phyloP scores from a whole-genome alignment of 352 stramenopile species.

The Phytophthora multivora region DNA sequence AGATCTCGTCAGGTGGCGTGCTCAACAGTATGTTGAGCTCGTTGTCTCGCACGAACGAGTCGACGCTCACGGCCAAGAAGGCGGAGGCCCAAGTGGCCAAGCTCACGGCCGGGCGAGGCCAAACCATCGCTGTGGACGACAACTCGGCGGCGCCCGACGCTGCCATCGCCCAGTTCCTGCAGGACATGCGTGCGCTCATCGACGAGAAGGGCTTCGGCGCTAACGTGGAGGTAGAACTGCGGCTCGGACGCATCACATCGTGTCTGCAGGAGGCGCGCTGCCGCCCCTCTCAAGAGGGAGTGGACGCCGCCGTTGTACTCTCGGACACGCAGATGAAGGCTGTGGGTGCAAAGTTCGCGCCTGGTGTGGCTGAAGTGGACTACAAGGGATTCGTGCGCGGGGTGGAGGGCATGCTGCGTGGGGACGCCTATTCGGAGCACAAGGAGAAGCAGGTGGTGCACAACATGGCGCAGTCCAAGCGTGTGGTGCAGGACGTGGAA shows the following conservation, averaged over 20 bases:
- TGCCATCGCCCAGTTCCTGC: slow-evolving; percentile 82
- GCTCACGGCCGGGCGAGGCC: slow-evolving; percentile 70
- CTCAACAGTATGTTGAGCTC: slow-evolving; percentile 78
- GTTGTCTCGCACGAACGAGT: slow-evolving; percentile 80
- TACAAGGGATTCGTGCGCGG: slow-evolving; percentile 71
- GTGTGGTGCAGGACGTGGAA: slow-evolving; percentile 79
- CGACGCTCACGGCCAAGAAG: slow-evolving; percentile 67
- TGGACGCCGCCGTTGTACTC: slow-evolving; percentile 77
- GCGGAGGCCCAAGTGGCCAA: slow-evolving; percentile 78
- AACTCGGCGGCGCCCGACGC: slow-evolving; percentile 68
- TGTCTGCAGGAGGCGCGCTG: slow-evolving; percentile 77
- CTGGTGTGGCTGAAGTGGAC: slow-evolving; percentile 71
- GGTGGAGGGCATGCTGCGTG: slow-evolving; percentile 70
- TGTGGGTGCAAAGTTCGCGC: slow-evolving; percentile 80
- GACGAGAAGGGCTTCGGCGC: slow-evolving; percentile 80
- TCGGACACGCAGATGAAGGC: slow-evolving; percentile 78
- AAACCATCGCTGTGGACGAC: slow-evolving; percentile 76
- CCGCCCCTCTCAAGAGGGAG: slow-evolving; percentile 67
- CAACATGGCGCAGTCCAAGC: slow-evolving; percentile 78
- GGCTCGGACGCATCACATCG: slow-evolving; percentile 83
- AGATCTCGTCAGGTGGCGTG: slow-evolving; percentile 41
- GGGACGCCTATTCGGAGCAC: slow-evolving; percentile 74
- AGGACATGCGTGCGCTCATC: slow-evolving; percentile 76
- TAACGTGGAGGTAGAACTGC: slow-evolving; percentile 84
- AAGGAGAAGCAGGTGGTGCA: slow-evolving; percentile 82